Base-by-base conservation (phyloP, 768 basidiomycete species). In the Suillus decipiens region DNA sequence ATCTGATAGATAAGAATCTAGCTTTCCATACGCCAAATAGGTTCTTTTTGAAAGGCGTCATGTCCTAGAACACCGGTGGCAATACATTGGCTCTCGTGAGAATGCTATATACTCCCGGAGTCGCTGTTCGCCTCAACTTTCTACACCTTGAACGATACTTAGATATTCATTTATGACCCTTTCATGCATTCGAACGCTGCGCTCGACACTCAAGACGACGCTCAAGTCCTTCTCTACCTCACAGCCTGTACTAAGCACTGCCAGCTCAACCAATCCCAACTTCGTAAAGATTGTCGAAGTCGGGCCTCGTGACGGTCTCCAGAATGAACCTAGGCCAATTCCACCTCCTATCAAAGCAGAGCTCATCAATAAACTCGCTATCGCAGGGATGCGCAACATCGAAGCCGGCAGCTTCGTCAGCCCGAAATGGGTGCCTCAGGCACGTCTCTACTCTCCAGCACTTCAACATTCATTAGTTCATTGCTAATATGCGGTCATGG, bases 371-470 rank as follows among this genome's bases (percentile, higher is more conserved):
- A 79, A 88, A 15, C 85, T 98, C 12, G 85, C 83, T 2, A 73
- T 72, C 19, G 88, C 92, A 11, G 95, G 93, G 0, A 71, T 87
- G 68, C 78, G 79, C 64, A 85, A 79, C 61, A 89, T 96, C 67
- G 94, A 96, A 75, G 85, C 86, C 1, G 95, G 95, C 8, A 93
- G 92, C 72, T 95, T 96, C 71, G 95, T 96, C 63, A 92, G 92
- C 73, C 91, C 92, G 0, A 95, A 94, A 75, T 93, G 93, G 90
- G 90, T 96, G 31, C 95, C 94, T 0, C 95, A 96, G 85, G 95
- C 87, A 65, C 57, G 80, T 74, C 51, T 36, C 2, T 5, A 36
- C 15, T 37, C 39, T 5, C 55, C 33, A 24, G 50, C 31, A 42
- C 60, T 63, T 58, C 37, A 58, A 17, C 22, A 17, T 28, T 15